Conservation (phyloP, 441 rosid species). For the Arabidopsis lyrata region DNA sequence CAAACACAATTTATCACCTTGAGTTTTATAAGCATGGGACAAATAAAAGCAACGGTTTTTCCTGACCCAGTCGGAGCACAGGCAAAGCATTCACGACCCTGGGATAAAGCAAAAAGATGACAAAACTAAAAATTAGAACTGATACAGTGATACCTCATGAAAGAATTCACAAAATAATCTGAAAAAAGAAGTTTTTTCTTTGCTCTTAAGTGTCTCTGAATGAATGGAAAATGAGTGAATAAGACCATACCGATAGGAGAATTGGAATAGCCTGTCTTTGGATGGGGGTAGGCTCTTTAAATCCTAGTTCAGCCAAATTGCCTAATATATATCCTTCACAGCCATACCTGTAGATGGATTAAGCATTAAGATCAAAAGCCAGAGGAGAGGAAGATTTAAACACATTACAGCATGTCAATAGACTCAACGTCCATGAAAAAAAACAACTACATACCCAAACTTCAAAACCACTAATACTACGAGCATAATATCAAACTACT, state of each 20-base stretch:
- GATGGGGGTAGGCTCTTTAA: slow-evolving; percentile 93
- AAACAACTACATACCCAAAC: neutral
- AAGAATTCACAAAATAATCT: slow-evolving; percentile 2
- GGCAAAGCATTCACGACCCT: slow-evolving; percentile 96
- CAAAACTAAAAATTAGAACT: slow-evolving; percentile 12
- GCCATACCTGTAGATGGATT: slow-evolving; percentile 58
- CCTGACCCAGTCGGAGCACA: slow-evolving; percentile 99
- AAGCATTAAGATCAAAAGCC: slow-evolving; percentile 4
- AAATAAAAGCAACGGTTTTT: slow-evolving; percentile 86
- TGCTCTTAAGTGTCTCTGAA: slow-evolving; percentile 15
- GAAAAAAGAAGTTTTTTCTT: slow-evolving; percentile 5
- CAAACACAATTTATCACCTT: slow-evolving; percentile 56
- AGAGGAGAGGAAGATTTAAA: slow-evolving; percentile 15
- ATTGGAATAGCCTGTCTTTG: slow-evolving; percentile 95
- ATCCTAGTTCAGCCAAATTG: slow-evolving; percentile 82
- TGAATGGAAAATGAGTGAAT: slow-evolving; percentile 21
- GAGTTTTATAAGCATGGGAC: slow-evolving; percentile 91
- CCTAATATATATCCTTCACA: slow-evolving; percentile 66
- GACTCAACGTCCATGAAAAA: neutral
- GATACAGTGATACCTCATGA: neutral
- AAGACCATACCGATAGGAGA: slow-evolving; percentile 76
- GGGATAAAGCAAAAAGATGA: neutral
- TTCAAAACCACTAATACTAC: slow-evolving; percentile 14
- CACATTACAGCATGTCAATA: slow-evolving; percentile 1
- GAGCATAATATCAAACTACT: slow-evolving; percentile 12